phyloP scores from a whole-genome alignment of 129 eudicot species.

The Ambrosia trifida region DNA sequence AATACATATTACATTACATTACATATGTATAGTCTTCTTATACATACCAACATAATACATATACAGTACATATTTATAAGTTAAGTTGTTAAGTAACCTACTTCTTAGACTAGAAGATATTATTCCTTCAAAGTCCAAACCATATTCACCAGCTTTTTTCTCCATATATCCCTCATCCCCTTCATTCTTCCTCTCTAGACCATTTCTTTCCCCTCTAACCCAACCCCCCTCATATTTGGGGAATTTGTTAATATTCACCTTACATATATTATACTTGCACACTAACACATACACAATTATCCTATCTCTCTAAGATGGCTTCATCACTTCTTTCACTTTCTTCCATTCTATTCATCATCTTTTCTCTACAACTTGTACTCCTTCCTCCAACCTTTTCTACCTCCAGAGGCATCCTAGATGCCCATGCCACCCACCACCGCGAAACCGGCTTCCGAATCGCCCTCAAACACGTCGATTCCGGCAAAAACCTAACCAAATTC shows the following conservation, averaged over 20 bases:
- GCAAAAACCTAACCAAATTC: conserved; percentile 63
- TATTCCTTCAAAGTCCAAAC: conserved; percentile 31
- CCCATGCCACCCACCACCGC: conserved; percentile 3
- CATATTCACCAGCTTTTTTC: conserved; percentile 36
- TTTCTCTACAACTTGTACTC: conserved; percentile 22
- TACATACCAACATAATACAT: neutral
- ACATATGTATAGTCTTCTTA: neutral
- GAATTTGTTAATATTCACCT: neutral
- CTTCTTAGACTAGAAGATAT: conserved; percentile 24
- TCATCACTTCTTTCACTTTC: conserved; percentile 24
- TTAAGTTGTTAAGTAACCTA: conserved; percentile 26
- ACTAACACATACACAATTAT: neutral
- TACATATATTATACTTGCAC: neutral
- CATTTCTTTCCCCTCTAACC: conserved; percentile 19
- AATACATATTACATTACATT: too few species aligned
- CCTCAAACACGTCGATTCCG: conserved; percentile 73
- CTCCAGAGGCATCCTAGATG: conserved; percentile 44
- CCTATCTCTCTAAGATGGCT: conserved; percentile 25
- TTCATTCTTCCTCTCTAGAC: conserved; percentile 19
- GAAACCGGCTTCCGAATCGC: conserved; percentile 43
- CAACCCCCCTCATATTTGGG: neutral
- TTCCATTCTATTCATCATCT: conserved; percentile 21
- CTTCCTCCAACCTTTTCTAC: conserved; percentile 47
- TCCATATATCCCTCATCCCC: conserved; percentile 28
- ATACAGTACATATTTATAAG: neutral